Evolutionary conservation across 2,329 filamentous ascomycete genomes (phyloP).

Genomic region (Cladobotryum mycophilum): DNA sequence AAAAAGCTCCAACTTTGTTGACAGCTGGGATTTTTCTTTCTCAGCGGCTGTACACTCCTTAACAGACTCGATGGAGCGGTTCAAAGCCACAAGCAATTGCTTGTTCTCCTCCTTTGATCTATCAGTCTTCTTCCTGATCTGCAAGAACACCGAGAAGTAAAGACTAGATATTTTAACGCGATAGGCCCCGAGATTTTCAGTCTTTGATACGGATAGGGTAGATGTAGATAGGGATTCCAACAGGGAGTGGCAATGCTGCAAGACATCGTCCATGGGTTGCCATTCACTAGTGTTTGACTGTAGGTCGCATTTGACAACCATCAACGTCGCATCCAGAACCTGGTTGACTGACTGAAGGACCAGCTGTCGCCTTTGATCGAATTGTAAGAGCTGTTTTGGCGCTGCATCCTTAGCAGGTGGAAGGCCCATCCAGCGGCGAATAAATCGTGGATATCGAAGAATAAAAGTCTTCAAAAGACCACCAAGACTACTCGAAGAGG

Average conservation of each 20-base stretch:
- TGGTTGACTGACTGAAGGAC: slow-evolving; percentile 47
- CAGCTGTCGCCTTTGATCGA: slow-evolving; percentile 53
- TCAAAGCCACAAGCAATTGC: slow-evolving; percentile 49
- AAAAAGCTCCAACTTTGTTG: slow-evolving; percentile 60
- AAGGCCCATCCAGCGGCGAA: slow-evolving; percentile 56
- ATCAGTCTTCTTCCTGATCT: slow-evolving; percentile 39
- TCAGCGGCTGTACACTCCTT: slow-evolving; percentile 48
- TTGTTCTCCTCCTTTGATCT: slow-evolving; percentile 32
- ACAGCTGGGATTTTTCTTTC: slow-evolving; percentile 52
- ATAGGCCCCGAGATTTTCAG: slow-evolving; percentile 38
- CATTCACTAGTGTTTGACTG: slow-evolving; percentile 43
- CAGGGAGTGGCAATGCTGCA: slow-evolving; percentile 50
- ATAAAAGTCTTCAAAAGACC: slow-evolving; percentile 50
- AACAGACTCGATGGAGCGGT: slow-evolving; percentile 58
- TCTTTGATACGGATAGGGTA: slow-evolving; percentile 21
- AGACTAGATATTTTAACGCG: slow-evolving; percentile 64
- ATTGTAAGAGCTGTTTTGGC: slow-evolving; percentile 53
- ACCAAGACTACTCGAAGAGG: slow-evolving; percentile 18
- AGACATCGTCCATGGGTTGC: slow-evolving; percentile 49
- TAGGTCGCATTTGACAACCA: slow-evolving; percentile 48
- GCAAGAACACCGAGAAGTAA: slow-evolving; percentile 59
- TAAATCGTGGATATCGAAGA: slow-evolving; percentile 53
- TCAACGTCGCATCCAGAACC: slow-evolving; percentile 54
- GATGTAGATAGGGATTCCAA: slow-evolving; percentile 46
- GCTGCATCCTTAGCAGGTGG: slow-evolving; percentile 43